Conservation (phyloP, 371 early-diverging fungal genomes). For the Apophysomyces elegans region DNA sequence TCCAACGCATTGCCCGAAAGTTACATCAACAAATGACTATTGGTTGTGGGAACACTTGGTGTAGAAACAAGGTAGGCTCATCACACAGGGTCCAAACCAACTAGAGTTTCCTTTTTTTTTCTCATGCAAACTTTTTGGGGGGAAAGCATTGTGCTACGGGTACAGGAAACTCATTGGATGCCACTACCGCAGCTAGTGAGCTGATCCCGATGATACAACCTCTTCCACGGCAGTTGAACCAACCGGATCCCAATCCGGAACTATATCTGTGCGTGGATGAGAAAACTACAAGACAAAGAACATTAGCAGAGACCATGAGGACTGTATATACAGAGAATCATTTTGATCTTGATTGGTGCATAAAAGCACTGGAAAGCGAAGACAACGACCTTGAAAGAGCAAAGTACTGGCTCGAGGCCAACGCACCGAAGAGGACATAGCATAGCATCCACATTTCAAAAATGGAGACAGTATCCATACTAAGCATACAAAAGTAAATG, state of each 20-base stretch:
- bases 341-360: conserved; percentile 70
- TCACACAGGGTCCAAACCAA: conserved; percentile 3
- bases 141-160: conserved; percentile 68
- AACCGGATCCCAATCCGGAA: conserved; percentile 31
- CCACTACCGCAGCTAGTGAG: conserved; percentile 71
- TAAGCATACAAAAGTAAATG: too few species aligned
- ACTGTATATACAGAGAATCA: conserved; percentile 32
- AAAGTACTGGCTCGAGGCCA: conserved; percentile 59
- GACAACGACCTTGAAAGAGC: conserved; percentile 63
- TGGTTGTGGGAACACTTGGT: conserved; percentile 79
- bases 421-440: conserved; percentile 50
- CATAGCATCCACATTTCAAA: too few species aligned
- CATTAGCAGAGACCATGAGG: conserved; percentile 53
- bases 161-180: conserved; percentile 55
- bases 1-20: conserved; percentile 71
- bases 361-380: conserved; percentile 64
- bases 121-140: conserved; percentile 1
- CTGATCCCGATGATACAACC: conserved; percentile 58
- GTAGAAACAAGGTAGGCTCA: conserved; percentile 62
- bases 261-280: conserved; percentile 77
- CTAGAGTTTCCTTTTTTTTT: background rate
- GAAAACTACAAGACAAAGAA: conserved; percentile 51
- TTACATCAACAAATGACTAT: conserved; percentile 78
- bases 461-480: too few species aligned
- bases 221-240: conserved; percentile 36